Evolutionary conservation across 805 yeast genomes (phyloP), one percentile per base, ranked within the genome.

Genomic region (Zygotorulaspora chibaensis): DNA sequence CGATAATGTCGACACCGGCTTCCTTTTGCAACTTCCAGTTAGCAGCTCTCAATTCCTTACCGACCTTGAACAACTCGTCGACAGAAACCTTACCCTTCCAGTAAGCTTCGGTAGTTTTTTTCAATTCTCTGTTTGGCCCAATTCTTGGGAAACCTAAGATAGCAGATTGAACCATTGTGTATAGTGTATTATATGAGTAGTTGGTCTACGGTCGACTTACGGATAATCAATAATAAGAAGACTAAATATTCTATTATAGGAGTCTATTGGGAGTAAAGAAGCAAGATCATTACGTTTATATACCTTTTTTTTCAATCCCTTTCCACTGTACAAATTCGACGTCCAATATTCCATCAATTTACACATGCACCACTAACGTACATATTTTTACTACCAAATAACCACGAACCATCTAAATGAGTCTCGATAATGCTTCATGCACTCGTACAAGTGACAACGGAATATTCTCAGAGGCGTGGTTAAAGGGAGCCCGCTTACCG

Each of bases 111-210:
- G 99, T 93, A 73, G 88, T 87, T 77, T 93, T 93, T 79, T 93
- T 93, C 74, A 93, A 84, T 79, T 93, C 99, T 83, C 99, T 93
- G 79, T 89, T 89, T 65, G 96, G 93, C 68, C 99, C 99, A 68
- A 91, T 93, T 80, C 99, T 93, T 77, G 99, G 99, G 93, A 93
- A 93, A 73, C 99, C 99, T 76, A 93, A 82, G 64, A 93, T 95
- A 68, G 96, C 82, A 56, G 98, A 91, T 75, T 84, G 84, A 74
- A 91, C 98, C 98, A 91, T 91, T 65, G 50, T 77, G 41, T 33
- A 5, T 33, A 16, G 16, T n/a, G n/a, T 8, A 18, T 43, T 35
- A 29, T 35, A 30, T 13, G 16, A 18, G 37, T 35, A 41, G 37
- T 41, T 37, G 34, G 35, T 20, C 16, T 43, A 16, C 34, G 23